Evolutionary conservation across 441 rosid genomes (phyloP), one percentile per base, ranked within the genome.

Genomic region (Croton laevigatus): DNA sequence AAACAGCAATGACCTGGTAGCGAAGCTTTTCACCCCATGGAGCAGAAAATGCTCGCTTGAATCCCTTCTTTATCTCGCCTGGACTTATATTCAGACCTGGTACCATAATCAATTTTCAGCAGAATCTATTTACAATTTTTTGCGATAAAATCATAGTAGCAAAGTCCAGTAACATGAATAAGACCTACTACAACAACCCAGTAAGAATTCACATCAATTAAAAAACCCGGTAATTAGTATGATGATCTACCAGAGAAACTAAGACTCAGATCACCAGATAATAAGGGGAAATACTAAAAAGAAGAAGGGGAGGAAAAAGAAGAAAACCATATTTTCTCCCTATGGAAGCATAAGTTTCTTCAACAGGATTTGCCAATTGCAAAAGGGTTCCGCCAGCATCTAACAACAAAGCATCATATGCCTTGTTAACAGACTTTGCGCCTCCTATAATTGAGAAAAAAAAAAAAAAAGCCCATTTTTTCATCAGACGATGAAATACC

Each of bases 351-450:
- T 93, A 91, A 46, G 87, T 87, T 73, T 93, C 88, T 64, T 86
- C 90, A 7, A 93, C 97, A 20, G 98, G 98, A 27, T 74, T 73
- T 12, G 88, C 53, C 77, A 93, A 71, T 66, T 88, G 98, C 83
- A 93, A 72, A 72, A 93, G 96, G 44, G 97, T 93, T 49, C 97
- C 97, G 46, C 96, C 97, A 23, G 97, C 97, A 72, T 93, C 97
- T 84, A 93, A 76, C 78, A 91, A 73, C 71, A 93, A 75, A 22
- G 86, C 97, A 79, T 88, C 97, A 77, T 88, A 89, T 11, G 89
- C 89, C 79, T 74, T 87, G 75, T 71, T 73, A 6, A 74, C 71
- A 48, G 75, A 77, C 68, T 73, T 84, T 62, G 70, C 73, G 58
- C 73, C 84, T 60, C 73, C 81, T 70, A 40, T 10, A 23, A 42